Percentiles rank a stretch among this genome's conserved stretches.
phyloP scores from a whole-genome alignment of 2,329 filamentous ascomycete species.

The Gaeumannomyces sp. region DNA sequence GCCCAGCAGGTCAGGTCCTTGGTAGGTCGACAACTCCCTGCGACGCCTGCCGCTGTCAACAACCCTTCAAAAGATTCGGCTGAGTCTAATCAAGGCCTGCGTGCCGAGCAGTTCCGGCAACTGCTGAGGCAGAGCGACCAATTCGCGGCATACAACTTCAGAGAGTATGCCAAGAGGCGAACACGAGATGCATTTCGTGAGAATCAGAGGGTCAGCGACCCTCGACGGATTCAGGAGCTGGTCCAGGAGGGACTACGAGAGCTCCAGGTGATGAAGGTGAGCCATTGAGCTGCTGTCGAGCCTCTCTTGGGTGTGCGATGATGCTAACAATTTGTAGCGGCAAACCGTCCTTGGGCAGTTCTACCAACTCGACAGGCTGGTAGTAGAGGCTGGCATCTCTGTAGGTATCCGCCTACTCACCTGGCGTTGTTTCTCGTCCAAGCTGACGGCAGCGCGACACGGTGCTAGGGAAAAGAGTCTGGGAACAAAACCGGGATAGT shows the following conservation, averaged over 20 bases:
- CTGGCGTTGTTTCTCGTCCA: background rate
- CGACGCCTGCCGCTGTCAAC: constrained; percentile 2
- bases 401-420: background rate
- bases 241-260: constrained; percentile 84
- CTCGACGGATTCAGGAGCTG: constrained; percentile 74
- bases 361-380: constrained; percentile 11
- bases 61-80: background rate
- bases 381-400: constrained; percentile 9
- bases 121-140: constrained; percentile 79
- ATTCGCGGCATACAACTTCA: constrained; percentile 94
- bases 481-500: constrained; percentile 5
- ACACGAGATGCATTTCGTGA: constrained; percentile 88
- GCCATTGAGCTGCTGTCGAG: background rate
- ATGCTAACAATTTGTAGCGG: constrained; percentile 6
- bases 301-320: background rate
- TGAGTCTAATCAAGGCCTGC: background rate
- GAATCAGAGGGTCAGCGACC: constrained; percentile 65
- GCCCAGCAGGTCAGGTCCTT: constrained; percentile 52
- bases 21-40: constrained; percentile 30
- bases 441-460: background rate
- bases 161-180: constrained; percentile 88
- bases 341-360: constrained; percentile 11
- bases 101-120: constrained; percentile 73
- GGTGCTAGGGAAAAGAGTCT: constrained; percentile 7
- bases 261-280: constrained; percentile 83